phyloP scores from a whole-genome alignment of 768 basidiomycete genomes.

The Psilocybe cyanescens region DNA sequence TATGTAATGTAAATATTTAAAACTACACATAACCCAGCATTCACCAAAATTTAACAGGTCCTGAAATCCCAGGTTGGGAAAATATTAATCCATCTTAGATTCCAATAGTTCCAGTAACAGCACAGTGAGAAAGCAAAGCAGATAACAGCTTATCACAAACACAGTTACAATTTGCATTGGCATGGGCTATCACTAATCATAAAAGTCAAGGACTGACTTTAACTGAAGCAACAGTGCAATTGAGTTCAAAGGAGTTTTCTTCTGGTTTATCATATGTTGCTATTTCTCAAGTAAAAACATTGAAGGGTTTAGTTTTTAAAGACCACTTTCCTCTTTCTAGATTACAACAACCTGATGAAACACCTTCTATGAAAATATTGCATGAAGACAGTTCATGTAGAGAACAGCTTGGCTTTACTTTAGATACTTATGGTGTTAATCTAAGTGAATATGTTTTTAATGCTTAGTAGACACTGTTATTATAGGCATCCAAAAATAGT shows the following conservation, averaged over 20 bases:
- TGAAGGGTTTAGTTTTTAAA: slow-evolving; percentile 1
- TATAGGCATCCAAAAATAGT: neutral
- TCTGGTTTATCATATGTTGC: too few relatives aligned
- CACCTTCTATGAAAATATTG: neutral
- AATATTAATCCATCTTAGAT: too few relatives aligned
- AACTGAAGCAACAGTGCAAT: slow-evolving; percentile 8
- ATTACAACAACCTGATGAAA: neutral
- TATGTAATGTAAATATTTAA: too few relatives aligned
- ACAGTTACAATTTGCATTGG: too few relatives aligned
- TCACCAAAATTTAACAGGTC: too few relatives aligned
- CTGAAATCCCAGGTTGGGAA: too few relatives aligned
- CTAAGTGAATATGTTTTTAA: neutral
- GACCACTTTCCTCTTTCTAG: neutral
- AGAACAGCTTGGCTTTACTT: slow-evolving; percentile 4
- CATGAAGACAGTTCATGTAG: neutral
- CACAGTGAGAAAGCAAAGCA: too few relatives aligned
- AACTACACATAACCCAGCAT: too few relatives aligned
- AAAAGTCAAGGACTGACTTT: slow-evolving; percentile 81
- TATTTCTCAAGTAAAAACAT: slow-evolving; percentile 3
- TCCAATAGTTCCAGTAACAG: too few relatives aligned
- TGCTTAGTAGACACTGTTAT: neutral
- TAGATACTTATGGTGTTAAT: slow-evolving; percentile 1
- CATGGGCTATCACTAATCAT: slow-evolving; percentile 80
- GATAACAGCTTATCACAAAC: too few relatives aligned
- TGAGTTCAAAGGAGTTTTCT: slow-evolving; percentile 15